phyloP scores from a whole-genome alignment of 2,329 filamentous ascomycete genomes.

The Purpureocillium takamizusanense region DNA sequence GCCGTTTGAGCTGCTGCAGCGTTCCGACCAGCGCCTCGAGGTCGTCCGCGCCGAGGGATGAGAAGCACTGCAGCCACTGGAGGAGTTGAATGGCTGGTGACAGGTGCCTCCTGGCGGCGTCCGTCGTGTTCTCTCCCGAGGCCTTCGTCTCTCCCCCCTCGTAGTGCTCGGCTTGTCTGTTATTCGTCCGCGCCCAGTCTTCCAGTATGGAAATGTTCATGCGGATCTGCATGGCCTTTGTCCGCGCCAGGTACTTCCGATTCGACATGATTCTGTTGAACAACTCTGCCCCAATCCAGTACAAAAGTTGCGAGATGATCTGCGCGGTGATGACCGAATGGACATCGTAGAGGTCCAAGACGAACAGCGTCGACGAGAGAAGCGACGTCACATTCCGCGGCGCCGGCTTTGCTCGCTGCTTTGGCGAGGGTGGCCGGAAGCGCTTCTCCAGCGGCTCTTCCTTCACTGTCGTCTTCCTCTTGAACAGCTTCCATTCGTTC shows the following conservation, averaged over 20 bases:
- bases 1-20: conserved; percentile 74
- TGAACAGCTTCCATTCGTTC: conserved; percentile 97
- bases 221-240: conserved; percentile 98
- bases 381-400: conserved; percentile 93
- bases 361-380: conserved; percentile 90
- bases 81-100: conserved; percentile 86
- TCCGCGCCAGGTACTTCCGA: conserved; percentile 84
- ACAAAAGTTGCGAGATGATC: conserved; percentile 84
- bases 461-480: conserved; percentile 81
- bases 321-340: conserved; percentile 94
- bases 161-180: conserved; percentile 89
- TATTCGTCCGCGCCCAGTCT: conserved; percentile 92
- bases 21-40: conserved; percentile 82
- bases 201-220: conserved; percentile 96
- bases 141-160: conserved; percentile 83
- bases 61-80: conserved; percentile 98
- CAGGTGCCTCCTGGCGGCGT: conserved; percentile 75
- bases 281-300: conserved; percentile 92
- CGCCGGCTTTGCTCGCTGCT: conserved; percentile 82
- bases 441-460: conserved; percentile 85
- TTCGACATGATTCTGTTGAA: conserved; percentile 99
- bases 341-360: conserved; percentile 96
- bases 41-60: conserved; percentile 77
- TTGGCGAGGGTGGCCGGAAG: conserved; percentile 85
- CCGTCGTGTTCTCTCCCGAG: conserved; percentile 78